Evolutionary conservation across 768 basidiomycete genomes (phyloP), one percentile per base, ranked within the genome.

Genomic region (Candolleomyces aberdarensis): DNA sequence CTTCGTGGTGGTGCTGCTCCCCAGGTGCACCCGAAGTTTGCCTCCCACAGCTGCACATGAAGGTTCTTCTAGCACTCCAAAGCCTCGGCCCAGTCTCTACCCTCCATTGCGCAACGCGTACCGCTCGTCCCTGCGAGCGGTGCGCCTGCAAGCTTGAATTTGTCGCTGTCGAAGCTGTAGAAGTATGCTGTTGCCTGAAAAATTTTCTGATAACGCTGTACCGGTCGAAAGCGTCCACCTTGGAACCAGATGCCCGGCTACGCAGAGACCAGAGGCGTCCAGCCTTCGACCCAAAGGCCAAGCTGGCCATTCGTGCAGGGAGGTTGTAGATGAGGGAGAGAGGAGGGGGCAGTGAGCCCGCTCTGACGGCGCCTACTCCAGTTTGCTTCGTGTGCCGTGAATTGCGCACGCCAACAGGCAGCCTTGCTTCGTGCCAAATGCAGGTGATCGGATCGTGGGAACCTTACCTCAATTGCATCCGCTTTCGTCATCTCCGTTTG

Each of bases 171-270:
- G 60, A 61, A n/a, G 62, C 54, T 51, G 64, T 62, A 44, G 66
- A 26, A 3, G 26, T 39, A 46, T 75, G 74, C 68, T 77, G 75
- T 56, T 71, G 71, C 49, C 66, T 74, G 62, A 89, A 88, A 72
- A 88, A 88, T 56, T 70, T 75, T 49, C 85, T 76, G 58, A 89
- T 88, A 55, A 77, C 70, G 44, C 67, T 77, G 71, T 89, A 89
- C 55, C 87, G 83, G 69, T 86, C 85, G 56, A 85, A 57, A 32
- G 54, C 58, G 49, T 50, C 51, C 6, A 47, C 9, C 39, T 31
- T 55, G 36, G 49, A 51, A 26, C 10, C 41, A 22, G 57, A 40
- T 41, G 17, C 48, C 57, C 47, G 29, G 49, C 8, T 36, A 52
- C 51, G 36, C 20, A 57, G 48, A 0, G 47, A 36, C 39, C 39